Conservation (phyloP, 2,329 filamentous ascomycete species). For the Penicillium sp. region DNA sequence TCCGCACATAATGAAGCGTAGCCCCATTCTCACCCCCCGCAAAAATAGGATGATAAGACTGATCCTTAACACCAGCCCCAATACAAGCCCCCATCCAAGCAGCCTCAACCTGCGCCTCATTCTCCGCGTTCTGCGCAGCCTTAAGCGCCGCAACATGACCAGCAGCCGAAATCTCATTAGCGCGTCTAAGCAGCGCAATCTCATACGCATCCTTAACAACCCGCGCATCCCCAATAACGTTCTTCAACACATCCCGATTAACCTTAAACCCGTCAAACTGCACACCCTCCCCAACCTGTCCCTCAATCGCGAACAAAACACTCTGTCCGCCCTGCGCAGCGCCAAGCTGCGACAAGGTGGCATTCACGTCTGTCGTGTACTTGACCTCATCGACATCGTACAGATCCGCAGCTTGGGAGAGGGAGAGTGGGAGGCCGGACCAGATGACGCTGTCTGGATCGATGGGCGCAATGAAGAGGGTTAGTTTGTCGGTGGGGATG, state of each 20-base stretch:
- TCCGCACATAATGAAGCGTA: slow-evolving; percentile 83
- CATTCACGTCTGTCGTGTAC: slow-evolving; percentile 74
- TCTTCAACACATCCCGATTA: no score
- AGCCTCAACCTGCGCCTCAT: slow-evolving; percentile 83
- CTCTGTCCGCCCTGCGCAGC: slow-evolving; percentile 42
- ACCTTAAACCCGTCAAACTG: no score
- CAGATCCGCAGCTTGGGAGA: slow-evolving; percentile 71
- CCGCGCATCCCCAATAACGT: slow-evolving; percentile 78
- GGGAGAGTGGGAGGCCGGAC: slow-evolving; percentile 82
- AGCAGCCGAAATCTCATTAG: slow-evolving; percentile 76
- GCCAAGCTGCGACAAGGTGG: slow-evolving; percentile 62
- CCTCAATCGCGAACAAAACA: slow-evolving; percentile 75
- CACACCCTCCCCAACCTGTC: slow-evolving; percentile 74
- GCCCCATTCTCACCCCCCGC: slow-evolving; percentile 81
- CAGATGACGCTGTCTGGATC: slow-evolving; percentile 91
- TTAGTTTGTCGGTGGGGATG: slow-evolving; percentile 71
- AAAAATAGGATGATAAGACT: slow-evolving; percentile 89
- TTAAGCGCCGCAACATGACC: slow-evolving; percentile 77
- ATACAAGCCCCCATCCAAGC: slow-evolving; percentile 75
- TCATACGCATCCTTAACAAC: slow-evolving; percentile 88
- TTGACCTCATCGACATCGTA: slow-evolving; percentile 84
- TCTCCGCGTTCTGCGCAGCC: slow-evolving; percentile 65
- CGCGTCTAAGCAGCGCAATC: slow-evolving; percentile 76
- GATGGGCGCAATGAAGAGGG: slow-evolving; percentile 86
- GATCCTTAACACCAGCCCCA: slow-evolving; percentile 70